Conservation (phyloP, 768 basidiomycete species). For the Tubosaeta sp. region DNA sequence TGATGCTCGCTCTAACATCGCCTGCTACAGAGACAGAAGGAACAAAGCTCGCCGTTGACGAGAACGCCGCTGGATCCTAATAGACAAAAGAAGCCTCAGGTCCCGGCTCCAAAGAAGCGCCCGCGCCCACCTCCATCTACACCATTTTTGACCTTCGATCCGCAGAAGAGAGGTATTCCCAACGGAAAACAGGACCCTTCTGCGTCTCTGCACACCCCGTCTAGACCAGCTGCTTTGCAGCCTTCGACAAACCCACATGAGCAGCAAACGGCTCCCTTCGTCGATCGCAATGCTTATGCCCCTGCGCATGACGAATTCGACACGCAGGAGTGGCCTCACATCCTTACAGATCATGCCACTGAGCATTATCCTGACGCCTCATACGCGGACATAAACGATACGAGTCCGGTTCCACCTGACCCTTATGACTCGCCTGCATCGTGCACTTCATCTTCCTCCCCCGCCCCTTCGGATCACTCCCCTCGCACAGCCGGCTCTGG, state of each 20-base stretch:
- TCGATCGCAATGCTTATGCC: conserved; percentile 8
- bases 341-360: conserved; percentile 4
- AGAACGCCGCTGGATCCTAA: conserved; percentile 19
- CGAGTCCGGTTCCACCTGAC: conserved; percentile 10
- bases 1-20: conserved; percentile 11
- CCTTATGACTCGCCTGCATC: conserved; percentile 20
- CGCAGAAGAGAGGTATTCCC: conserved; percentile 17
- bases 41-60: conserved; percentile 18
- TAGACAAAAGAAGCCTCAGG: conserved; percentile 21
- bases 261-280: conserved; percentile 2
- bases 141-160: conserved; percentile 18
- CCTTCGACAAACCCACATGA: conserved; percentile 8
- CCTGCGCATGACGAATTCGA: conserved; percentile 10
- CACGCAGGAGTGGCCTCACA: conserved; percentile 15
- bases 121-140: conserved; percentile 19
- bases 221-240: conserved; percentile 10
- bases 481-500: conserved; percentile 12
- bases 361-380: conserved; percentile 12
- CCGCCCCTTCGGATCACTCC: conserved; percentile 23
- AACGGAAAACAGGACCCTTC: conserved; percentile 20
- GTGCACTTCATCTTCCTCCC: conserved; percentile 21
- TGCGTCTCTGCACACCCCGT: conserved; percentile 1
- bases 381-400: conserved; percentile 12
- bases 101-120: conserved; percentile 20
- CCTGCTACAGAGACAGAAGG: conserved; percentile 19